Evolutionary conservation across 2,329 filamentous ascomycete species (phyloP), one percentile per base, ranked within the genome.

Genomic region (Trichoderma sp.): DNA sequence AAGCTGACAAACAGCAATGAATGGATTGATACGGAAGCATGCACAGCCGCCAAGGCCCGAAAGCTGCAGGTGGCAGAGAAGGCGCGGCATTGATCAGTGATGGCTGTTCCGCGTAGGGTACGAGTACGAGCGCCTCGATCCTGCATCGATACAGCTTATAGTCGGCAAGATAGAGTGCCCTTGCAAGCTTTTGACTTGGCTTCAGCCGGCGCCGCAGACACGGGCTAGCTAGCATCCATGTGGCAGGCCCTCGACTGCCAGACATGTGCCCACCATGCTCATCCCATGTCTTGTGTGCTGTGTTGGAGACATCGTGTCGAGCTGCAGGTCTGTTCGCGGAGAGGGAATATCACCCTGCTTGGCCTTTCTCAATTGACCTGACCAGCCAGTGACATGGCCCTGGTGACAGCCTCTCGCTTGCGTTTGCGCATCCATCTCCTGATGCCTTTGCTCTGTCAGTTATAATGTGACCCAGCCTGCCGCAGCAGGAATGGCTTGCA

Each of bases 401-500:
- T 54, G 27, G 52, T 54, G 52, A 54, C 52, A 54, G 29, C 13
- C 10, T 10, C 27, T 34, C 29, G 27, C 60, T 54, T 56, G n/a
- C 53, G 32, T 22, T 56, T 56, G 53, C 27, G 29, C 52, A 54
- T 48, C 42, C 42, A 53, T 32, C 29, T 54, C 27, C 52, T 34
- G n/a, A 32, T 29, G 13, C 10, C 50, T 19, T 8, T 7, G 17
- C 29, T 34, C 8, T 19, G 29, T n/a, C 52, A 15, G 52, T n/a
- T 54, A 34, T 10, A 27, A 52, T 25, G 48, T 15, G 61, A 29
- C 52, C 22, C 56, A 39, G 17, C 45, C 59, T 56, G 35, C 57
- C 37, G 50, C 64, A 52, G 64, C 64, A 52, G 39, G 34, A 53
- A 66, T 66, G 64, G 42, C 54, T 32, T 59, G 64, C 64, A 66